Conservation (phyloP, 352 stramenopile species). For the Pythium sp. region DNA sequence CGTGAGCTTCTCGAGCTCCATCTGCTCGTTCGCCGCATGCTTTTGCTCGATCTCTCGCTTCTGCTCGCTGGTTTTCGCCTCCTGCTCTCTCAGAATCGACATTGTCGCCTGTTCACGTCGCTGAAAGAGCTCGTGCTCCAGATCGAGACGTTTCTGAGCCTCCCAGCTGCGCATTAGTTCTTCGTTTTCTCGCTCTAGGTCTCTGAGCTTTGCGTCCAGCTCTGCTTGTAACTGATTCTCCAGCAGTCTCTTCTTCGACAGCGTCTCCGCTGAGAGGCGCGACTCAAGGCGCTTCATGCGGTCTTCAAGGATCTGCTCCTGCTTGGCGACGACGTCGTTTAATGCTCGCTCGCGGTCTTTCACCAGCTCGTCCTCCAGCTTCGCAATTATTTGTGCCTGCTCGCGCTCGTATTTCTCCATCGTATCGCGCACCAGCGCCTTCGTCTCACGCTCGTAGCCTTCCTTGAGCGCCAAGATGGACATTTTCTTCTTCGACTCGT, state of each 20-base stretch:
- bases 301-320: slow-evolving; percentile 39
- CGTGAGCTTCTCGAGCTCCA: slow-evolving; percentile 54
- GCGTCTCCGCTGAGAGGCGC: slow-evolving; percentile 34
- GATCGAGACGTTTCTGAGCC: slow-evolving; percentile 34
- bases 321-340: slow-evolving; percentile 29
- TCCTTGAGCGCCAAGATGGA: slow-evolving; percentile 43
- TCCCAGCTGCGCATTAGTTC: slow-evolving; percentile 35
- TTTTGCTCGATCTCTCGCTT: slow-evolving; percentile 39
- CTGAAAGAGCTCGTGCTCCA: slow-evolving; percentile 45
- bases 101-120: slow-evolving; percentile 36
- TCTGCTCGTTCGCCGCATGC: slow-evolving; percentile 35
- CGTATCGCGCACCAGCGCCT: slow-evolving; percentile 32
- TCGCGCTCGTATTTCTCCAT: slow-evolving; percentile 52
- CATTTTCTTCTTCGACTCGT: slow-evolving; percentile 62
- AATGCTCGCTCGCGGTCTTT: slow-evolving; percentile 33
- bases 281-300: slow-evolving; percentile 35
- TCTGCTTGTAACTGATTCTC: slow-evolving; percentile 37
- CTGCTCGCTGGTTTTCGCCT: slow-evolving; percentile 39
- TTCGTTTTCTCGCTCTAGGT: slow-evolving; percentile 32
- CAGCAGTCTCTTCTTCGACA: slow-evolving; percentile 31
- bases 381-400: slow-evolving; percentile 30
- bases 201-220: slow-evolving; percentile 22
- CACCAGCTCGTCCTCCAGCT: slow-evolving; percentile 25
- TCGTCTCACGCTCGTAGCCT: slow-evolving; percentile 51
- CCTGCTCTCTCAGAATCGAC: slow-evolving; percentile 38